These are phyloP conservation scores for Geoglossum cookeanum DNA, from an alignment of 2,329 filamentous ascomycete species.

Conservation along the genomic window DNA sequence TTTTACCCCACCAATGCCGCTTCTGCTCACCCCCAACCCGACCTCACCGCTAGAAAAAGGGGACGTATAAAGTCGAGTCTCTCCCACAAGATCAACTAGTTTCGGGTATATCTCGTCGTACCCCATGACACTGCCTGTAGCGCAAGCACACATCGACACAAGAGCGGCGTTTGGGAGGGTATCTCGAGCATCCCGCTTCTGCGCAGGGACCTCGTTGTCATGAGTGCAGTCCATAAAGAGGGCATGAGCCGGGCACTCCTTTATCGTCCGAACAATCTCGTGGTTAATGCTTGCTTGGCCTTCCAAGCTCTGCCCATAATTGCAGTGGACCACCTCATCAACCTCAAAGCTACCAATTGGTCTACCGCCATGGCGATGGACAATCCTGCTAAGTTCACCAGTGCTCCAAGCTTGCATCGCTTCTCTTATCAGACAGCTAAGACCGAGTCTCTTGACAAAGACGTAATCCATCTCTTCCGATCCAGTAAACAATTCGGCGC, in stretches of 20 bases:
- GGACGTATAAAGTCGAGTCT: constrained; percentile 68
- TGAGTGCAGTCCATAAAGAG: constrained; percentile 99
- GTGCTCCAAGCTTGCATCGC: constrained; percentile 98
- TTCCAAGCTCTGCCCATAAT: constrained; percentile 10
- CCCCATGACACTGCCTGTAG: constrained; percentile 90
- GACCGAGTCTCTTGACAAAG: constrained; percentile 80
- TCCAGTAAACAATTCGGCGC: constrained; percentile 88
- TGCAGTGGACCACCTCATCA: constrained; percentile 47
- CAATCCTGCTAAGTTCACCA: constrained; percentile 73
- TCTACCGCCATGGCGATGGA: constrained; percentile 81
- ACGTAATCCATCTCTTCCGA: constrained; percentile 92
- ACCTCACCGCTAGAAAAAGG: constrained; percentile 45
- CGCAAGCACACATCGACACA: constrained; percentile 88
- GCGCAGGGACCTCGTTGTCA: constrained; percentile 89
- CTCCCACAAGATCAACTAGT: constrained; percentile 80
- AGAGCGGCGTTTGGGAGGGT: constrained; percentile 86
- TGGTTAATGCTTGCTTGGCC: constrained; percentile 23
- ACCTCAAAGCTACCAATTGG: constrained; percentile 95
- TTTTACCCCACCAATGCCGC: constrained; percentile 78
- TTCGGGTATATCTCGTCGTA: constrained; percentile 94
- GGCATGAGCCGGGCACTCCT: constrained; percentile 74
- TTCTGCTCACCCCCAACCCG: constrained; percentile 48
- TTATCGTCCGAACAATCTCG: constrained; percentile 62
- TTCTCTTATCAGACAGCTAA: constrained; percentile 84
- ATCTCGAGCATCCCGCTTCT: constrained; percentile 86